phyloP scores from a whole-genome alignment of 2,329 filamentous ascomycete genomes.

The Thielaviopsis punctulata region DNA sequence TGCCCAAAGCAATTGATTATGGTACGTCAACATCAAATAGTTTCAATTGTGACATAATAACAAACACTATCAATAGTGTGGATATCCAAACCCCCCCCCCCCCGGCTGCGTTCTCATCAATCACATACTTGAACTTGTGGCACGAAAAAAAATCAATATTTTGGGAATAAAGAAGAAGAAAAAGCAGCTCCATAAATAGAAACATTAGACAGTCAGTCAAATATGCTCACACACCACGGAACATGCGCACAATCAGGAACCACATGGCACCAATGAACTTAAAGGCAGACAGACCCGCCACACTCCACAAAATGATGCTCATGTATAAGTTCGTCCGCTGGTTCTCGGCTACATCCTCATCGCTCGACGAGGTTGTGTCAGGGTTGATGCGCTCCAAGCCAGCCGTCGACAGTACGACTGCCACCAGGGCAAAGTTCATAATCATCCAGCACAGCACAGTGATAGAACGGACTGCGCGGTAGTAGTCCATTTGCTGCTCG shows the following conservation, averaged over 20 bases:
- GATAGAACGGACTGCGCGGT: slow-evolving; percentile 82
- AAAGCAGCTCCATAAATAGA: neutral
- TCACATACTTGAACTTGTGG: too few relatives aligned
- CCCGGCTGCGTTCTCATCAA: neutral
- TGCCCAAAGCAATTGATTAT: too few relatives aligned
- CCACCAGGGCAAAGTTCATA: slow-evolving; percentile 75
- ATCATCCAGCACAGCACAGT: slow-evolving; percentile 96
- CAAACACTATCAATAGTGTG: neutral
- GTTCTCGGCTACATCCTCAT: slow-evolving; percentile 22
- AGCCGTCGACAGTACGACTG: slow-evolving; percentile 71
- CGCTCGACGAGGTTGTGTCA: slow-evolving; percentile 20
- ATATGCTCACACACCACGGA: slow-evolving; percentile 45
- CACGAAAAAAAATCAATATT: neutral
- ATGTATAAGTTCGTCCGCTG: slow-evolving; percentile 66
- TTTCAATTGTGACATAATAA: too few relatives aligned
- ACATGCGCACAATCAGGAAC: slow-evolving; percentile 82
- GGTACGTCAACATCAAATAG: too few relatives aligned
- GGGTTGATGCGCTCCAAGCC: slow-evolving; percentile 54
- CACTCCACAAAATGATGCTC: slow-evolving; percentile 73
- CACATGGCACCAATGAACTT: slow-evolving; percentile 78
- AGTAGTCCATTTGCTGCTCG: slow-evolving; percentile 94
- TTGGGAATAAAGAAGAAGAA: neutral
- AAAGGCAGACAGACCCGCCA: slow-evolving; percentile 67
- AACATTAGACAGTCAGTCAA: too few relatives aligned
- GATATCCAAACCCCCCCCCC: neutral